phyloP scores from a whole-genome alignment of 306 rosid genomes.

The Senna tora region DNA sequence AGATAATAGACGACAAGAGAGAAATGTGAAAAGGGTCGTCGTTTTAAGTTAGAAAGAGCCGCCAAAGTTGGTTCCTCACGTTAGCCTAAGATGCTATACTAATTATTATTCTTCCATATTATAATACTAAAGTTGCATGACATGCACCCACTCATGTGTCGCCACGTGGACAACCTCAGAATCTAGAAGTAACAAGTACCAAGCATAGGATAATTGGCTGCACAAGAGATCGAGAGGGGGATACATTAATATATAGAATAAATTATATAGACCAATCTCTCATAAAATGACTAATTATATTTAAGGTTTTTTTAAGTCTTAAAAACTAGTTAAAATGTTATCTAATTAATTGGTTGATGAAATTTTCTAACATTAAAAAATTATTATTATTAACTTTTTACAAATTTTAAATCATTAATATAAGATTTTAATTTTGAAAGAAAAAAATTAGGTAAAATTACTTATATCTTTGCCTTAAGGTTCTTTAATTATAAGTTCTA shows the following conservation, averaged over 20 bases:
- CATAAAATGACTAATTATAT: neutral
- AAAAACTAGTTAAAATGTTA: too few species aligned
- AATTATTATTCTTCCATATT: neutral
- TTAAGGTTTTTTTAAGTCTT: too few species aligned
- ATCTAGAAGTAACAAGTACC: slow-evolving; percentile 68
- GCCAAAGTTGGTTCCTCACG: slow-evolving; percentile 25
- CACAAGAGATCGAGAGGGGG: slow-evolving; percentile 9
- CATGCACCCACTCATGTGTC: slow-evolving; percentile 28
- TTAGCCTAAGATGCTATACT: slow-evolving; percentile 36
- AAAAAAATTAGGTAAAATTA: too few species aligned
- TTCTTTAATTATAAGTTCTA: too few species aligned
- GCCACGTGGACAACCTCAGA: slow-evolving; percentile 56
- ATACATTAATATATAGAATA: neutral
- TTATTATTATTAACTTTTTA: too few species aligned
- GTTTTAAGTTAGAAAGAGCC: neutral
- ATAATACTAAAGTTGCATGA: slow-evolving; percentile 11
- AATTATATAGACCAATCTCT: too few species aligned
- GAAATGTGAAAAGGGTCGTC: slow-evolving; percentile 44
- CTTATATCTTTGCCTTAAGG: too few species aligned
- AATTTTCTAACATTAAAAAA: too few species aligned
- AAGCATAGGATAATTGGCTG: slow-evolving; percentile 76
- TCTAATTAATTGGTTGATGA: too few species aligned
- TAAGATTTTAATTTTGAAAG: too few species aligned
- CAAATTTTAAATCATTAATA: too few species aligned
- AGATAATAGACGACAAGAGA: neutral